Conservation (phyloP, 2,329 filamentous ascomycete species). For the Sporothrix inflata region DNA sequence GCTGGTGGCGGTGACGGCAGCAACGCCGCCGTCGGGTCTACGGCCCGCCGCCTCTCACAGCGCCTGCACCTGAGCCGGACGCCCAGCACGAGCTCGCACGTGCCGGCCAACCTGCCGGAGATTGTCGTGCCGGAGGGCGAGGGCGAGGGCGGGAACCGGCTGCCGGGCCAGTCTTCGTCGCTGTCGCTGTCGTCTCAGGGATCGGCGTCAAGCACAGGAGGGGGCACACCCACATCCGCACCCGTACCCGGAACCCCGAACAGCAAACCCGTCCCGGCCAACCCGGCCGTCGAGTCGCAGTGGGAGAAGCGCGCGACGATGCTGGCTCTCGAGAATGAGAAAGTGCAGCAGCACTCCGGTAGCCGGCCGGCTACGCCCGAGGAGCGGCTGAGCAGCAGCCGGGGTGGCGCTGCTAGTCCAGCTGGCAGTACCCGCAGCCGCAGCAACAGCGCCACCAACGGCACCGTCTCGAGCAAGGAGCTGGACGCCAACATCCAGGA, state of each 20-base stretch:
- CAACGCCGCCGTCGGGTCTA: conserved; percentile 31
- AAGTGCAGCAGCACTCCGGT: conserved; percentile 42
- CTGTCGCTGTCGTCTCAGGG: conserved; percentile 5
- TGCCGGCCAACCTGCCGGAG: conserved; percentile 79
- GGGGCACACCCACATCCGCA: neutral
- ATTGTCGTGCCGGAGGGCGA: conserved; percentile 58
- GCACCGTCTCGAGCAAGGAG: conserved; percentile 53
- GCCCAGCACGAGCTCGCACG: conserved; percentile 67
- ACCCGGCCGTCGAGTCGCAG: conserved; percentile 60
- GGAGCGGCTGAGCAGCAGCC: conserved; percentile 39
- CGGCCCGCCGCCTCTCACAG: conserved; percentile 62
- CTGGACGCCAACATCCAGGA: conserved; percentile 81
- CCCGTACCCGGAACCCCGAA: conserved; percentile 28
- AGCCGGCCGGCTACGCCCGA: conserved; percentile 48
- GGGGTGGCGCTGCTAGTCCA: conserved; percentile 29
- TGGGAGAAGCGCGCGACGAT: conserved; percentile 97
- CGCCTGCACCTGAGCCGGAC: conserved; percentile 68
- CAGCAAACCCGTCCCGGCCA: neutral
- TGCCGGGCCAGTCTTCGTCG: neutral
- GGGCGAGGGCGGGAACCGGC: conserved; percentile 38
- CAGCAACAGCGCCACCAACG: conserved; percentile 33
- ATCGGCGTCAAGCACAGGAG: neutral
- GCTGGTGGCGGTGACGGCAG: conserved; percentile 39
- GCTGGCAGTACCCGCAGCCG: conserved; percentile 32
- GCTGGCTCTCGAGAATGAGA: conserved; percentile 68